Percentiles rank a stretch among this genome's conserved stretches.
Evolutionary conservation across 2,329 filamentous ascomycete genomes (phyloP).

Genomic region (Fonsecaea monophora): DNA sequence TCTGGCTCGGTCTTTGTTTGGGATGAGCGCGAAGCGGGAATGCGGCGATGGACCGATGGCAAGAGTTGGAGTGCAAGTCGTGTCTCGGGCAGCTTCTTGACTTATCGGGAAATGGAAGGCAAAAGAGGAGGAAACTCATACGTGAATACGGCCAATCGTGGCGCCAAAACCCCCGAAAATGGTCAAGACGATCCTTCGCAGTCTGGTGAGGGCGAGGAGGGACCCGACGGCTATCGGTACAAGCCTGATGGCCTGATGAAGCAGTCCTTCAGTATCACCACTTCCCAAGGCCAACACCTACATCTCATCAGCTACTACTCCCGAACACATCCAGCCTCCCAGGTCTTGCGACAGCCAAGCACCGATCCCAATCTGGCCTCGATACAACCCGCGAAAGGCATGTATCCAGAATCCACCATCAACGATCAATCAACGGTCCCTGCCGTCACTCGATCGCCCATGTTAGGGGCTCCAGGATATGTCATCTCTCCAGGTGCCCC

Average conservation of each 20-base stretch:
- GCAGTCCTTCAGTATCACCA: slow-evolving; percentile 99
- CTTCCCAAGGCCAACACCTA: slow-evolving; percentile 84
- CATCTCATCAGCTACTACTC: slow-evolving; percentile 98
- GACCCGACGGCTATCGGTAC: slow-evolving; percentile 87
- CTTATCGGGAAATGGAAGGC: slow-evolving; percentile 98
- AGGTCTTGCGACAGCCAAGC: slow-evolving; percentile 79
- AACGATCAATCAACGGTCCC: slow-evolving; percentile 83
- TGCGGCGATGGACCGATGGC: slow-evolving; percentile 97
- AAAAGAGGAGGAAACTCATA: slow-evolving; percentile 83
- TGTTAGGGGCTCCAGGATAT: slow-evolving; percentile 63
- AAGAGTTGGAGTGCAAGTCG: slow-evolving; percentile 99
- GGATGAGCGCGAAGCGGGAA: slow-evolving; percentile 97
- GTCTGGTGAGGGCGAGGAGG: slow-evolving; percentile 70
- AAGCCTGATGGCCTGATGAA: slow-evolving; percentile 99
- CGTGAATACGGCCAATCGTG: slow-evolving; percentile 60
- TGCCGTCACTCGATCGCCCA: slow-evolving; percentile 77
- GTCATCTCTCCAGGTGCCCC: slow-evolving; percentile 60
- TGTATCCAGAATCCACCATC: slow-evolving; percentile 96
- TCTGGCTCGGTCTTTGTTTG: slow-evolving; percentile 99
- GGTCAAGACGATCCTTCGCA: slow-evolving; percentile 79
- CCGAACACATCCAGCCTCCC: slow-evolving; percentile 73
- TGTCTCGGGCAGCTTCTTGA: slow-evolving; percentile 95
- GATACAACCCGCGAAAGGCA: slow-evolving; percentile 87
- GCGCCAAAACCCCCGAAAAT: slow-evolving; percentile 82
- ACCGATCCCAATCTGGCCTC: slow-evolving; percentile 79